Conservation (phyloP, 192 early-diverging fungal genomes). For the Gaertneriomyces sp. region DNA sequence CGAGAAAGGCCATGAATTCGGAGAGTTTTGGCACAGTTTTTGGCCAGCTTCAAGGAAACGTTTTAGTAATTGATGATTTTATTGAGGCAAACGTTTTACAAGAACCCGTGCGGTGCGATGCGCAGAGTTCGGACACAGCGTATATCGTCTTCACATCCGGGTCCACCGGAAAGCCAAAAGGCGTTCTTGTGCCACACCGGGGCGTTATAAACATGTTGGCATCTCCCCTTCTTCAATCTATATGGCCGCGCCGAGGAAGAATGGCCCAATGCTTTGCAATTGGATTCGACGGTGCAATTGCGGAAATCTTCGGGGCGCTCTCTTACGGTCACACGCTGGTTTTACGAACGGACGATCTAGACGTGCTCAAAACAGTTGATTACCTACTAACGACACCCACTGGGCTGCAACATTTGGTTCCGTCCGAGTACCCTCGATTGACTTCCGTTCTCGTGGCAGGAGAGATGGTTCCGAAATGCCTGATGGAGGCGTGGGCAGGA, state of each 20-base stretch:
- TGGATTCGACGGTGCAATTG: slow-evolving; percentile 29
- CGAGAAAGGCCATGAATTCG: too few relatives aligned
- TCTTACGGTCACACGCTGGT: slow-evolving; percentile 21
- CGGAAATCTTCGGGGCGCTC: slow-evolving; percentile 28
- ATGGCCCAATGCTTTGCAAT: slow-evolving; percentile 22
- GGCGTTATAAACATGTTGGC: background rate
- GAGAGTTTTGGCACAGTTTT: too few relatives aligned
- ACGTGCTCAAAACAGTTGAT: slow-evolving; percentile 16
- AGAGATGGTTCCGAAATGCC: slow-evolving; percentile 14
- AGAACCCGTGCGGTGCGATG: too few relatives aligned
- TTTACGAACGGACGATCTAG: slow-evolving; percentile 22
- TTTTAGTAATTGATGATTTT: too few relatives aligned
- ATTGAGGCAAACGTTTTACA: too few relatives aligned
- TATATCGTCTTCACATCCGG: background rate
- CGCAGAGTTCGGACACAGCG: too few relatives aligned
- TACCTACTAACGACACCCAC: slow-evolving; percentile 30
- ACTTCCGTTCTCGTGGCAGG: slow-evolving; percentile 23
- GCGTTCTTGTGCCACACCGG: background rate
- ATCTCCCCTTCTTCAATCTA: too few relatives aligned
- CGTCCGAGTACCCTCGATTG: slow-evolving; percentile 26
- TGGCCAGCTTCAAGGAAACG: too few relatives aligned
- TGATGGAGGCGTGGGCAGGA: slow-evolving; percentile 16
- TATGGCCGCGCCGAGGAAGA: slow-evolving; percentile 5
- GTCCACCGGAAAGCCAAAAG: slow-evolving; percentile 11
- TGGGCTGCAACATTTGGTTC: slow-evolving; percentile 21